These are phyloP conservation scores for Pichia sp. DNA, from an alignment of 1,139 yeast species.

Conservation along the genomic window DNA sequence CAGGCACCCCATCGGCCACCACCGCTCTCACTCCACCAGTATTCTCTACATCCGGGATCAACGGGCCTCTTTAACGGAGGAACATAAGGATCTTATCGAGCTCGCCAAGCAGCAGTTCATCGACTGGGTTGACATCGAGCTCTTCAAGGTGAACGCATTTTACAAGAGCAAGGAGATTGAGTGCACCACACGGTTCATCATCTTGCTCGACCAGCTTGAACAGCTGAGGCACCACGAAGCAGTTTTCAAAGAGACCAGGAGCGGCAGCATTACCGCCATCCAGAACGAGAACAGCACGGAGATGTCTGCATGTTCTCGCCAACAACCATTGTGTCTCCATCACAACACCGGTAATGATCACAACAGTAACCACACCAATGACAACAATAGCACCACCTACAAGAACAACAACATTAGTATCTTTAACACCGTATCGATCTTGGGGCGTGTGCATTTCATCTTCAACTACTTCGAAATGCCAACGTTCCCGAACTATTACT, in stretches of 20 bases:
- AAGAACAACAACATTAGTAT: too few relatives aligned
- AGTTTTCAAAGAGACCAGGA: not conserved
- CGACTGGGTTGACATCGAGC: conserved; percentile 58
- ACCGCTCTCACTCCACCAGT: conserved; percentile 16
- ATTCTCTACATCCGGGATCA: conserved; percentile 9
- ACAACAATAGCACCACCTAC: not conserved
- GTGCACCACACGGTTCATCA: conserved; percentile 52
- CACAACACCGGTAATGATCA: too few relatives aligned
- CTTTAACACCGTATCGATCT: not conserved
- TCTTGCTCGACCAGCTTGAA: conserved; percentile 63
- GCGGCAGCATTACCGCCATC: not conserved
- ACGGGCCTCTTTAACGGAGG: conserved; percentile 8
- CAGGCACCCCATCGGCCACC: conserved; percentile 3
- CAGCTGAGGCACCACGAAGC: conserved; percentile 53
- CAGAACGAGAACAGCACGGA: too few relatives aligned
- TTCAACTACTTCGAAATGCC: conserved; percentile 17
- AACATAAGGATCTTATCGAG: conserved; percentile 22
- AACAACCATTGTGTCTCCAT: too few relatives aligned
- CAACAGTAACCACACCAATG: not conserved
- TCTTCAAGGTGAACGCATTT: conserved; percentile 55
- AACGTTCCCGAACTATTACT: conserved; percentile 11
- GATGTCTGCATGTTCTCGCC: too few relatives aligned
- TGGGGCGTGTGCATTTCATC: conserved; percentile 9
- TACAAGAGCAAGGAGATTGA: conserved; percentile 58
- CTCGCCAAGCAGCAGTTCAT: conserved; percentile 44